These are phyloP conservation scores for Monosporascus sp. DNA, from an alignment of 2,329 filamentous ascomycete genomes.

Conservation along the genomic window DNA sequence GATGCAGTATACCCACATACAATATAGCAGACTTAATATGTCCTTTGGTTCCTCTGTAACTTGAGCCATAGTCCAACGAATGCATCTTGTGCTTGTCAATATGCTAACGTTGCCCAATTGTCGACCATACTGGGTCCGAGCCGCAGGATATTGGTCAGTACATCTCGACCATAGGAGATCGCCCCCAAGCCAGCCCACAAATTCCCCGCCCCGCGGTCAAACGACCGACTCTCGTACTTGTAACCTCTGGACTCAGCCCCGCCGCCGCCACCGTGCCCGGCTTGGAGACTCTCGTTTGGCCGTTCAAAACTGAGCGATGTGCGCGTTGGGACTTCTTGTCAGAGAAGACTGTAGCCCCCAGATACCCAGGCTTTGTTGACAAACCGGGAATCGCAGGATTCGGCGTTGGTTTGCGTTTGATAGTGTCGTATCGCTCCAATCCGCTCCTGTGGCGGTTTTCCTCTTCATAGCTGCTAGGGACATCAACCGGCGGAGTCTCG, in stretches of 20 bases:
- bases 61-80: too few species aligned
- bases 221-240: slow-evolving; percentile 6
- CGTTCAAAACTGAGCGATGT: slow-evolving; percentile 12
- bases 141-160: too few species aligned
- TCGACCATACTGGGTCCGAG: too few species aligned
- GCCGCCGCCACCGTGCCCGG: slow-evolving; percentile 14
- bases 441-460: slow-evolving; percentile 4
- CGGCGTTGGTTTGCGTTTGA: slow-evolving; percentile 17
- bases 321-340: slow-evolving; percentile 10
- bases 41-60: too few species aligned
- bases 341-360: slow-evolving; percentile 14
- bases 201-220: slow-evolving; percentile 13
- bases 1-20: not conserved
- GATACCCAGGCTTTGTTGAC: slow-evolving; percentile 17
- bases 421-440: slow-evolving; percentile 5
- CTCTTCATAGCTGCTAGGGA: not conserved
- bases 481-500: too few species aligned
- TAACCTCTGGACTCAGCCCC: not conserved
- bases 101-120: too few species aligned
- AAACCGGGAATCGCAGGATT: slow-evolving; percentile 6
- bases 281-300: slow-evolving; percentile 17
- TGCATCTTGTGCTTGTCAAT: too few species aligned
- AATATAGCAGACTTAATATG: too few species aligned
- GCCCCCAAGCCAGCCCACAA: slow-evolving; percentile 14
- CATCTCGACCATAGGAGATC: slow-evolving; percentile 2